Conservation (phyloP, 2,329 filamentous ascomycete genomes). For the Xylariaceae sp. region DNA sequence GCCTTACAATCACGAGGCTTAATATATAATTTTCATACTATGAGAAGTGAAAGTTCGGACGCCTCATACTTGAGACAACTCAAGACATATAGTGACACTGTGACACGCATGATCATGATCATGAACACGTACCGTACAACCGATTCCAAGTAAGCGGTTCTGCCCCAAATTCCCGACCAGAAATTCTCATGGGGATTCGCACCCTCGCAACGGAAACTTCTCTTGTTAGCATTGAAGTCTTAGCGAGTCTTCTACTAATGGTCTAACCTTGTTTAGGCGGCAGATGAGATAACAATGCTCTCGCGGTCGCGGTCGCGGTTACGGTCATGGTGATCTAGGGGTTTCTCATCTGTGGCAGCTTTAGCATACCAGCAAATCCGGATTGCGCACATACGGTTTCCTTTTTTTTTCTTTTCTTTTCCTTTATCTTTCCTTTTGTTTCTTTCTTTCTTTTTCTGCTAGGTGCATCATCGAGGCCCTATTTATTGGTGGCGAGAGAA, state of each 20-base stretch:
- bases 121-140: background rate
- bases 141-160: background rate
- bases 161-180: background rate
- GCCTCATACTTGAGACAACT: background rate
- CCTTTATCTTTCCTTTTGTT: background rate
- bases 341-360: background rate
- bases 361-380: background rate
- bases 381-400: conserved; percentile 1
- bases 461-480: background rate
- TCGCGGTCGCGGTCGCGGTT: background rate
- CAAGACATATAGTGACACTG: background rate
- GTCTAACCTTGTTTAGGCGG: background rate
- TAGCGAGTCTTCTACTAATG: background rate
- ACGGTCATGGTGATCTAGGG: background rate
- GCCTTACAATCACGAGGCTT: too few species aligned
- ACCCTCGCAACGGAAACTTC: background rate
- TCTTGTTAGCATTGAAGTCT: background rate
- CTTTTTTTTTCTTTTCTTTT: background rate
- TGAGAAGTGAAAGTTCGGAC: background rate
- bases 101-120: background rate
- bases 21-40: background rate
- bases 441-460: background rate
- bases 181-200: background rate
- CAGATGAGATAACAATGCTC: background rate
- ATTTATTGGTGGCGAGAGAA: background rate